These are phyloP conservation scores for Iris pallida DNA, from an alignment of 116 monocot genomes.

Conservation along the genomic window DNA sequence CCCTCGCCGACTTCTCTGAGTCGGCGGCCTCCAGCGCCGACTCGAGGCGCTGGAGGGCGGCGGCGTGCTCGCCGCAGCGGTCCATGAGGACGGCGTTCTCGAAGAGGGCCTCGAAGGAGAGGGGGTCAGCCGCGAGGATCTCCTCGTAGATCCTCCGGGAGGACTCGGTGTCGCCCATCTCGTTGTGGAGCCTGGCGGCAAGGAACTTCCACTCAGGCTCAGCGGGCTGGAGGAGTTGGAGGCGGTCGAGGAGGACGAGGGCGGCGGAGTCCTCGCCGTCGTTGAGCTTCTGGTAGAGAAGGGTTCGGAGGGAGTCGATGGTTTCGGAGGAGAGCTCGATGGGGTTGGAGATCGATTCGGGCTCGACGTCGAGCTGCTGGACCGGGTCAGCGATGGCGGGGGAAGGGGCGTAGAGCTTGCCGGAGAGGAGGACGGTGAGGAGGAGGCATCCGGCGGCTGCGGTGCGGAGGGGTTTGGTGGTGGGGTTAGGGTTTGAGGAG, in stretches of 20 bases:
- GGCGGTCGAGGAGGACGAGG: slow-evolving; percentile 33
- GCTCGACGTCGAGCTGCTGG: not conserved
- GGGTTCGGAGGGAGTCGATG: slow-evolving; percentile 37
- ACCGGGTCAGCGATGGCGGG: slow-evolving; percentile 27
- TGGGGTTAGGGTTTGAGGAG: slow-evolving; percentile 11
- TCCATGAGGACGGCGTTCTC: slow-evolving; percentile 68
- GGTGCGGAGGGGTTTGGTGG: slow-evolving; percentile 22
- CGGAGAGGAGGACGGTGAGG: slow-evolving; percentile 35
- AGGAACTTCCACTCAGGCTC: slow-evolving; percentile 76
- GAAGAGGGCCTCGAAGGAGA: slow-evolving; percentile 67
- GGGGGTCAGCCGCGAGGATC: slow-evolving; percentile 50
- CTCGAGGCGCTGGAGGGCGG: slow-evolving; percentile 41
- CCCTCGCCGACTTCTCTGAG: slow-evolving; percentile 43
- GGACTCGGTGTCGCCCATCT: slow-evolving; percentile 36
- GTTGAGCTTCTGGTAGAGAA: slow-evolving; percentile 64
- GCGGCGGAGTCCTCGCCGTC: slow-evolving; percentile 49
- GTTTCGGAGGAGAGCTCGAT: slow-evolving; percentile 41
- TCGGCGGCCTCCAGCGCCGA: slow-evolving; percentile 38
- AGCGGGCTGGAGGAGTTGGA: slow-evolving; percentile 40
- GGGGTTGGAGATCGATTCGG: slow-evolving; percentile 27
- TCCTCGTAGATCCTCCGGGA: slow-evolving; percentile 55
- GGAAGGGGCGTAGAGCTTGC: not conserved
- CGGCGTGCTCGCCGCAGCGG: slow-evolving; percentile 40
- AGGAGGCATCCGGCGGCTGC: slow-evolving; percentile 37
- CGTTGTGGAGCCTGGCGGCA: slow-evolving; percentile 49